Evolutionary conservation across 352 stramenopile species (phyloP).

Genomic region (Globisporangium spinosum): DNA sequence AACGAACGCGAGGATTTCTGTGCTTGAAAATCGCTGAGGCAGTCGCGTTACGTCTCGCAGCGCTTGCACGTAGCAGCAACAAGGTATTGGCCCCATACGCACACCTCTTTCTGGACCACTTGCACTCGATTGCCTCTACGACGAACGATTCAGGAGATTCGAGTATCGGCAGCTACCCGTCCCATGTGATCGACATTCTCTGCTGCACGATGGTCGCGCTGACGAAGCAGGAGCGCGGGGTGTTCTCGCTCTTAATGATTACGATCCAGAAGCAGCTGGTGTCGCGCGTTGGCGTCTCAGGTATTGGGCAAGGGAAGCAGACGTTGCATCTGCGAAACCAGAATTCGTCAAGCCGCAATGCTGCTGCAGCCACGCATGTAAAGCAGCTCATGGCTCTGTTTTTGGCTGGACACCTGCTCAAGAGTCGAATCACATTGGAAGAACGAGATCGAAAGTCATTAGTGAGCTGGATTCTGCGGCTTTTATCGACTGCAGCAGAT

Average conservation of each 20-base stretch:
- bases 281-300: conserved; percentile 25
- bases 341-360: conserved; percentile 14
- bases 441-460: conserved; percentile 55
- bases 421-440: conserved; percentile 49
- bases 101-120: conserved; percentile 75
- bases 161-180: conserved; percentile 38
- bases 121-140: conserved; percentile 59
- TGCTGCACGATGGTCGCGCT: conserved; percentile 69
- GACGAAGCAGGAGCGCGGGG: conserved; percentile 57
- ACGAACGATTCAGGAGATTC: conserved; percentile 23
- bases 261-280: conserved; percentile 85
- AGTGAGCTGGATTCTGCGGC: conserved; percentile 60
- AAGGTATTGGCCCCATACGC: conserved; percentile 46
- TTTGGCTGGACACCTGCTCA: conserved; percentile 59
- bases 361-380: conserved; percentile 33
- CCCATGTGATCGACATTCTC: conserved; percentile 57
- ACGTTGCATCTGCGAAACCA: conserved; percentile 19
- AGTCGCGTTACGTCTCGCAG: conserved; percentile 43
- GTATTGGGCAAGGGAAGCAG: conserved; percentile 20
- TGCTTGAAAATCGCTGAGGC: conserved; percentile 66
- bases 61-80: conserved; percentile 38
- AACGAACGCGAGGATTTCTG: conserved; percentile 30
- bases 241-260: conserved; percentile 79
- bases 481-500: conserved; percentile 54
- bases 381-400: conserved; percentile 83